A percentile compares a stretch with the other conserved stretches of the same genome.
These are phyloP conservation scores for Byssochlamys sp. DNA, from an alignment of 2,329 filamentous ascomycete species.

Conservation along the genomic window DNA sequence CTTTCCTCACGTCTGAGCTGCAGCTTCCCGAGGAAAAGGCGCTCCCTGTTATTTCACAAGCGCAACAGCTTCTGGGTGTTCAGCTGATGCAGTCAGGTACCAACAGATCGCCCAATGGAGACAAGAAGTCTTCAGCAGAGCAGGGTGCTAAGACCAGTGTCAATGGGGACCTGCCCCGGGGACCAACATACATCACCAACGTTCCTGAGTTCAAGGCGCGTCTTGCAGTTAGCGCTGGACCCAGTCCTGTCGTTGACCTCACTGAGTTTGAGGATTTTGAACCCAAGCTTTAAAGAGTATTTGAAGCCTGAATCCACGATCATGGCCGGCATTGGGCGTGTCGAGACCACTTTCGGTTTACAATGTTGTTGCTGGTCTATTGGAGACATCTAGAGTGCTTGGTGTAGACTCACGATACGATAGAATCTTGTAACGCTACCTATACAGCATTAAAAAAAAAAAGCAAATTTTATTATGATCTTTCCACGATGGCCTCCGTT, in stretches of 20 bases:
- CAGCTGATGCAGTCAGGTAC: conserved; percentile 38
- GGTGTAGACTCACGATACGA: background rate
- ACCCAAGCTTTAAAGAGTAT: conserved; percentile 58
- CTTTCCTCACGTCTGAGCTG: conserved; percentile 42
- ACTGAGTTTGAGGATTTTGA: conserved; percentile 78
- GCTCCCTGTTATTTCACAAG: conserved; percentile 40
- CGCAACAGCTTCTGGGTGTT: conserved; percentile 39
- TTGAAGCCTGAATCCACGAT: conserved; percentile 3
- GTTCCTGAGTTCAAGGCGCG: conserved; percentile 71
- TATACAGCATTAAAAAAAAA: background rate
- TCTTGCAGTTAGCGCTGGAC: conserved; percentile 62
- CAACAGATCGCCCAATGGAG: conserved; percentile 22
- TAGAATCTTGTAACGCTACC: background rate
- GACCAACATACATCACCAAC: conserved; percentile 60
- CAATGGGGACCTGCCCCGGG: conserved; percentile 20
- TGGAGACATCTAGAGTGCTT: background rate
- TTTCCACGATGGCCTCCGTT: background rate
- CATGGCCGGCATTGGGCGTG: background rate
- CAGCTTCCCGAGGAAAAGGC: conserved; percentile 43
- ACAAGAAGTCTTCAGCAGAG: conserved; percentile 28
- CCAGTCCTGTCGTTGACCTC: conserved; percentile 63
- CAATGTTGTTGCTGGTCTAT: background rate
- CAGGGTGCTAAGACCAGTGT: conserved; percentile 14
- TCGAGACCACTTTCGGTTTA: no score
- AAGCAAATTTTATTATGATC: background rate